A percentile compares a stretch with the other conserved stretches of the same genome.
phyloP scores from a whole-genome alignment of 306 rosid species.

The Malus sylvestris region DNA sequence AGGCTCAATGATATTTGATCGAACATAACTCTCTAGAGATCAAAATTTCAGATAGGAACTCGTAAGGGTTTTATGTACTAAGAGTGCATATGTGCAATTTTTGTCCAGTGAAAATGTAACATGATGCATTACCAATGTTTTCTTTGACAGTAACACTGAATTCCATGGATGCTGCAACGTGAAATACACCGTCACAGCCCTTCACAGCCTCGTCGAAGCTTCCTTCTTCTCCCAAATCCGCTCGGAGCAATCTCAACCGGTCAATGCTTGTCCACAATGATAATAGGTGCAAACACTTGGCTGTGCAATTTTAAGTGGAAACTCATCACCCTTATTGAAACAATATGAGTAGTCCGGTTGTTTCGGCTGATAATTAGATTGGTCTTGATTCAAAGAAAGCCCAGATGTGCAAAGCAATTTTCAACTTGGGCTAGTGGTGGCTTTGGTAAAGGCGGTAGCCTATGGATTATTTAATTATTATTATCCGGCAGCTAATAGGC shows the following conservation, averaged over 20 bases:
- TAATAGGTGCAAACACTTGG: conserved; percentile 47
- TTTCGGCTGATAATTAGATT: no score
- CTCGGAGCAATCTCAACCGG: conserved; percentile 52
- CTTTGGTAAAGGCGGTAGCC: no score
- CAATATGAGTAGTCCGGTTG: no score
- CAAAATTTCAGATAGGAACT: not conserved
- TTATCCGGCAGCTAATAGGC: no score
- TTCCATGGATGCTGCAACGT: conserved; percentile 72
- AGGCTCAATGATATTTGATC: conserved; percentile 43
- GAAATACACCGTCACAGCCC: conserved; percentile 67
- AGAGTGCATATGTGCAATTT: no score
- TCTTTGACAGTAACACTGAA: conserved; percentile 36
- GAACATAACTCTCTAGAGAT: conserved; percentile 44
- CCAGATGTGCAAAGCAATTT: no score
- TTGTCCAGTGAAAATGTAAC: no score
- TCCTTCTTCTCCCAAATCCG: conserved; percentile 58
- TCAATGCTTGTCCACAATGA: conserved; percentile 43
- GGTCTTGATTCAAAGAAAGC: no score
- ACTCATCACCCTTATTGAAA: not conserved
- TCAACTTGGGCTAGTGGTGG: no score
- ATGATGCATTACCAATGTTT: conserved; percentile 38
- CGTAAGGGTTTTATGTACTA: no score
- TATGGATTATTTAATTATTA: no score
- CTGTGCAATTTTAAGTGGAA: conserved; percentile 24
- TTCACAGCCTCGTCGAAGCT: conserved; percentile 72